phyloP scores from a whole-genome alignment of 1,284 basidiomycete species.

The Rhizoctonia solani region DNA sequence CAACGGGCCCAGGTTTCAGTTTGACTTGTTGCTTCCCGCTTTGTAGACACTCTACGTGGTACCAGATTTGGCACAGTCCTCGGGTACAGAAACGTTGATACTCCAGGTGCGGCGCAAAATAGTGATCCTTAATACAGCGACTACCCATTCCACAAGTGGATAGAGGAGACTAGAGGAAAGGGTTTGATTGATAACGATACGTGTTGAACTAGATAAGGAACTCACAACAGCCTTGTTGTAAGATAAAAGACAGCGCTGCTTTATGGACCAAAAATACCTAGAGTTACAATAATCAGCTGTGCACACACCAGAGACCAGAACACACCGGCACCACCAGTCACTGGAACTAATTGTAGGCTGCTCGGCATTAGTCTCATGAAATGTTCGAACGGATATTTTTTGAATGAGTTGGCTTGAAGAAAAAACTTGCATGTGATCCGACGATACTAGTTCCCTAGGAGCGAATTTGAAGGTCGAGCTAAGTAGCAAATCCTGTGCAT shows the following conservation, averaged over 20 bases:
- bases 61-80: constrained; percentile 18
- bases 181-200: too few relatives aligned
- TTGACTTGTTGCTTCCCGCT: background rate
- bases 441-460: constrained; percentile 4
- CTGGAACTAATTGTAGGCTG: background rate
- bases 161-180: background rate
- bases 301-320: too few relatives aligned
- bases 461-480: constrained; percentile 3
- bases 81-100: constrained; percentile 22
- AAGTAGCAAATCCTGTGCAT: background rate
- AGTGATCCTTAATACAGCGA: constrained; percentile 7
- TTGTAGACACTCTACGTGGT: constrained; percentile 11
- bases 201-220: too few relatives aligned
- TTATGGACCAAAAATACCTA: constrained; percentile 25
- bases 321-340: constrained; percentile 27
- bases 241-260: background rate
- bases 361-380: constrained; percentile 1
- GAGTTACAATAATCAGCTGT: background rate
- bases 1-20: background rate
- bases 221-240: background rate
- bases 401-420: background rate
- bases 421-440: constrained; percentile 25
- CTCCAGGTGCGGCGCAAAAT: background rate
- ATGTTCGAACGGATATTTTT: constrained; percentile 4
- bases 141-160: background rate